Evolutionary conservation across 2,329 filamentous ascomycete species (phyloP), one percentile per base, ranked within the genome.

Genomic region (Cadophora sp.): DNA sequence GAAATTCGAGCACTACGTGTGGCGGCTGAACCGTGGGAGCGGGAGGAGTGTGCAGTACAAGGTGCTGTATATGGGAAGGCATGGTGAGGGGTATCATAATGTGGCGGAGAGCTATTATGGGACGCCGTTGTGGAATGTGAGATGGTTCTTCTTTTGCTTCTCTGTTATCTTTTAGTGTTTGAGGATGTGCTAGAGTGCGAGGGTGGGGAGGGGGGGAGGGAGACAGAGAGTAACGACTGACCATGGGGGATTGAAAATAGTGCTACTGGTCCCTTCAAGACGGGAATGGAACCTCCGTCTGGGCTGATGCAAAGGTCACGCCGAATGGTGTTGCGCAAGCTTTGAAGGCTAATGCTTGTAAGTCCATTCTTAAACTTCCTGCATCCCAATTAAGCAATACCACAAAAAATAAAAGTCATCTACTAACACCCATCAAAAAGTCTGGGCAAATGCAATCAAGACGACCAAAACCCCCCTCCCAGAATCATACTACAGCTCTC

Each of bases 101-200:
- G 83, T 81, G 2, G 89, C 89, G 7, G 87, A 91, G 77, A 80
- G 81, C 33, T 89, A 83, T 76, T 92, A 90, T 71, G 89, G 89
- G 56, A 91, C 89, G 0, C 84, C 87, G 1, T 87, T 86, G 2
- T 92, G 89, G 90, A 89, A 92, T 75, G 86, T 86, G 76, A 72
- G 85, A 79, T 8, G 4, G 27, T 66, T 27, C 55, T 8, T 55
- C 47, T 22, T 8, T 18, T 59, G n/a, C 7, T n/a, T 13, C 53
- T 27, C n/a, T 13, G 1, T n/a, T n/a, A n/a, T 4, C 22, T 14
- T 30, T 51, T 20, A 30, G 30, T 20, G 11, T n/a, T 48, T 22
- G 20, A 14, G 47, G 18, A 48, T 20, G 20, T 22, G 14, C 6
- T 4, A 55, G 51, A 4, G 5, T 45, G 4, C 13, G 41, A 16